A percentile compares a stretch with the other conserved stretches of the same genome.
Conservation (phyloP, 116 monocot genomes). For the Papilionanthe hybrid region DNA sequence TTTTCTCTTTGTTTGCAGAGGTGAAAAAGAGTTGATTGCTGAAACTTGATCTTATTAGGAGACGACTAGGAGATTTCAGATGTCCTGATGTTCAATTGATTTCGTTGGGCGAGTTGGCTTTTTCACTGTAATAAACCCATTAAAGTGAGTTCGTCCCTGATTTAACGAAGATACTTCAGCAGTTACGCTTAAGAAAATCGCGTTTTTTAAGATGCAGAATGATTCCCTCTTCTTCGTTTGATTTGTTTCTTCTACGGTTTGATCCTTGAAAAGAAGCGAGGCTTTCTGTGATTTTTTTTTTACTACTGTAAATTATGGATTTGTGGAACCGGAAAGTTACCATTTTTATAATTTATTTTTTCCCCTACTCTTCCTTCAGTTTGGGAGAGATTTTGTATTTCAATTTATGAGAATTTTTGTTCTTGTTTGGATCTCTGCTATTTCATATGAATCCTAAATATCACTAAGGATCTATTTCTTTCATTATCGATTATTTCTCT, state of each 20-base stretch:
- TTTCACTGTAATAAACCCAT: neutral
- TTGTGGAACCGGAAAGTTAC: neutral
- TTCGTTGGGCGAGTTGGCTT: neutral
- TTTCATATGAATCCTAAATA: neutral
- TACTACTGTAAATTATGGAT: neutral
- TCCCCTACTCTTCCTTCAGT: neutral
- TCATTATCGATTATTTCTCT: neutral
- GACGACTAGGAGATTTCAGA: neutral
- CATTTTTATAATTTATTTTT: neutral
- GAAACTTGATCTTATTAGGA: neutral
- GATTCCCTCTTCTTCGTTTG: neutral
- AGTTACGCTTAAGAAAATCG: neutral
- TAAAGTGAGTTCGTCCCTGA: neutral
- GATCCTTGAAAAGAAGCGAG: neutral
- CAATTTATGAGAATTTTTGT: neutral
- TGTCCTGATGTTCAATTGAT: neutral
- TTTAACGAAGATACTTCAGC: neutral
- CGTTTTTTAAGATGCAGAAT: neutral
- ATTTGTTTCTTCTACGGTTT: neutral
- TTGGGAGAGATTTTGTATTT: neutral
- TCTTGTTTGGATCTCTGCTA: neutral
- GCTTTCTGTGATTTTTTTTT: neutral
- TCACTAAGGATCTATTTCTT: neutral
- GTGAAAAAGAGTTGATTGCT: neutral
- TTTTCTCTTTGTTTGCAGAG: conserved; percentile 8